Evolutionary conservation across 495 filamentous ascomycete species (phyloP), one percentile per base, ranked within the genome.

Genomic region (Penicillium taxi): DNA sequence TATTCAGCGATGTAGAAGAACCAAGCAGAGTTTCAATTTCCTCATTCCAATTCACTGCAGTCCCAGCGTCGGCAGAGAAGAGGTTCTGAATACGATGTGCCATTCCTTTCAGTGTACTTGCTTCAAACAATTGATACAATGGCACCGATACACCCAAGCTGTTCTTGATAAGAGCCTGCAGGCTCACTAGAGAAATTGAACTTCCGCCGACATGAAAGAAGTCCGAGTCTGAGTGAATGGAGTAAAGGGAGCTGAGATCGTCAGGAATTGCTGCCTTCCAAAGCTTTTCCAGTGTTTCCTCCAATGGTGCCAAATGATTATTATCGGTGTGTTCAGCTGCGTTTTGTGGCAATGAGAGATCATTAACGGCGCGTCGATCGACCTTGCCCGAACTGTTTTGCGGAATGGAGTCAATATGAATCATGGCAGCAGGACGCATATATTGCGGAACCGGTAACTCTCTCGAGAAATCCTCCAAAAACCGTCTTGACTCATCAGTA

Each of bases 381-480:
- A 67, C 37, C 44, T 78, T 77, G 1, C 50, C 48, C 5, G 58
- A 56, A 8, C 30, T 52, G 1, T 41, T 77, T 7, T 45, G 35
- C 0, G 73, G 73, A 16, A 79, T 21, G 0, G 26, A n/a, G 2
- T 59, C 49, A 2, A 75, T 25, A 0, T 51, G 46, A 15, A 75
- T 49, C 1, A 59, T 35, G 2, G 48, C 30, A 2, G 56, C 47
- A 0, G 75, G 74, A 6, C 47, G 36, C 66, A 75, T 73, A 42
- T 73, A 71, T 11, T 39, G 43, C 0, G 73, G 73, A 6, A 77
- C 26, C 0, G 50, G 57, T 5, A 71, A 44, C 11, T 42, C 28
- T 6, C 9, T 9, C 2, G 5, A 2, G 6, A 55, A 27, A 2
- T 30, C 18, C 1, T 29, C 5, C 5, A 52, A 28, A 15, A 47